Evolutionary conservation across 2,329 filamentous ascomycete genomes (phyloP).

Genomic region (Aspergillus pseudonomiae): DNA sequence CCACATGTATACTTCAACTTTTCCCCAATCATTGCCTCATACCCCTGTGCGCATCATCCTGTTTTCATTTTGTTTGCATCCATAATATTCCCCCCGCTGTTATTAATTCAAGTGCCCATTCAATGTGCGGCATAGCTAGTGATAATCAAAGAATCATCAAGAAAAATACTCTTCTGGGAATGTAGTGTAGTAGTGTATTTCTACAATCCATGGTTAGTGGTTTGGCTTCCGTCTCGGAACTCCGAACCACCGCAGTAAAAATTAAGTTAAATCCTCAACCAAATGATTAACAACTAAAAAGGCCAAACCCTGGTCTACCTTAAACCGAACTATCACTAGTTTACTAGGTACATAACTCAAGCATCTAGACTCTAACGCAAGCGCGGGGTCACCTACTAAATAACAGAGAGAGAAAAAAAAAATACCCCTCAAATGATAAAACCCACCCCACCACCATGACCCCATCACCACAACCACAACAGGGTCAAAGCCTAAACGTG

Average conservation of each 20-base stretch:
- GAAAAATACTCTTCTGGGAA: background rate
- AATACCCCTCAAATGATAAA: constrained; percentile 1
- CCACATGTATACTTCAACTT: constrained; percentile 46
- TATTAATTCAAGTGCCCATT: constrained; percentile 19
- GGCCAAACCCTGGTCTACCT: background rate
- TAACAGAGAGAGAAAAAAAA: background rate
- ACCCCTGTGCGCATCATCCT: constrained; percentile 34
- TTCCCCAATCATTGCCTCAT: constrained; percentile 36
- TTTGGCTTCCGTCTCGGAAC: background rate
- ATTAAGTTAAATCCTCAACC: background rate
- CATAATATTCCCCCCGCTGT: constrained; percentile 22
- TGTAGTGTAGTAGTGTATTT: background rate
- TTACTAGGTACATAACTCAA: background rate
- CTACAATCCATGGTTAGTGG: background rate
- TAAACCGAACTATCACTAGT: background rate
- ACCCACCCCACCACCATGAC: constrained; percentile 41
- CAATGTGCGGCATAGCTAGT: constrained; percentile 20
- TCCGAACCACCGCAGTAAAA: background rate
- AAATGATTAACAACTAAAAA: background rate
- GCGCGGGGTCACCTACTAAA: background rate
- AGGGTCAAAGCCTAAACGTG: constrained; percentile 61
- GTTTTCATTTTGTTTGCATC: constrained; percentile 32
- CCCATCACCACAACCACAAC: constrained; percentile 37
- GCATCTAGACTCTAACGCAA: background rate
- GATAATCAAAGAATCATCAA: constrained; percentile 20